phyloP scores from a whole-genome alignment of 495 filamentous ascomycete genomes.

The Jackrogersella minutella region DNA sequence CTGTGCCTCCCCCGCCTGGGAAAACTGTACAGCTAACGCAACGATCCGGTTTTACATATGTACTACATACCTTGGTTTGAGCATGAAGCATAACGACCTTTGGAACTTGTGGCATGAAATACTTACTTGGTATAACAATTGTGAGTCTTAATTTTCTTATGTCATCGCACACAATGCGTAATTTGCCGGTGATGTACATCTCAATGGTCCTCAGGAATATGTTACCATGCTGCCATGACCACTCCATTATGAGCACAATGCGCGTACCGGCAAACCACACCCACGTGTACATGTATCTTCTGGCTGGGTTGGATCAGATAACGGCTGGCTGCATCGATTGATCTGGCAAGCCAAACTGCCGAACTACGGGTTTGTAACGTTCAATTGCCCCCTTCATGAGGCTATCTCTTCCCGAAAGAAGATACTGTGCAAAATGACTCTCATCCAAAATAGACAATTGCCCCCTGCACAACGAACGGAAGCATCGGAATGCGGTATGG shows the following conservation, averaged over 20 bases:
- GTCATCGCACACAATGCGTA: conserved; percentile 4
- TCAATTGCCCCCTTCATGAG: neutral
- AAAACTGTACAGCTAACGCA: too few species aligned
- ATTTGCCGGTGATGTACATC: conserved; percentile 14
- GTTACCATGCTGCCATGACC: conserved; percentile 5
- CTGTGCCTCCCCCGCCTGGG: too few species aligned
- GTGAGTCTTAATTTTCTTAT: neutral
- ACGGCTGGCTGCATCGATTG: conserved; percentile 32
- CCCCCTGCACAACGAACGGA: neutral
- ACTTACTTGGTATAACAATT: neutral
- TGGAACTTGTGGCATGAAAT: neutral
- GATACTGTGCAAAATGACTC: conserved; percentile 4
- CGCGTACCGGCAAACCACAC: conserved; percentile 8
- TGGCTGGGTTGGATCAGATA: conserved; percentile 20
- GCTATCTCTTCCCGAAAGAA: conserved; percentile 2
- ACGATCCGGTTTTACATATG: too few species aligned
- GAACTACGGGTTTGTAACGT: conserved; percentile 10
- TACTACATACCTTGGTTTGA: neutral
- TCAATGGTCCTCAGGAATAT: neutral
- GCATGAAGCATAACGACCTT: neutral
- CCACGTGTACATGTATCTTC: conserved; percentile 14
- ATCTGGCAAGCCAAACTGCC: conserved; percentile 34
- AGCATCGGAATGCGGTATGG: neutral
- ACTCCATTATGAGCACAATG: neutral
- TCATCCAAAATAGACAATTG: too few species aligned